Percentiles rank a stretch among this genome's conserved stretches.
These are phyloP conservation scores for Tylopilus sp. DNA, from an alignment of 768 basidiomycete genomes.

Conservation along the genomic window DNA sequence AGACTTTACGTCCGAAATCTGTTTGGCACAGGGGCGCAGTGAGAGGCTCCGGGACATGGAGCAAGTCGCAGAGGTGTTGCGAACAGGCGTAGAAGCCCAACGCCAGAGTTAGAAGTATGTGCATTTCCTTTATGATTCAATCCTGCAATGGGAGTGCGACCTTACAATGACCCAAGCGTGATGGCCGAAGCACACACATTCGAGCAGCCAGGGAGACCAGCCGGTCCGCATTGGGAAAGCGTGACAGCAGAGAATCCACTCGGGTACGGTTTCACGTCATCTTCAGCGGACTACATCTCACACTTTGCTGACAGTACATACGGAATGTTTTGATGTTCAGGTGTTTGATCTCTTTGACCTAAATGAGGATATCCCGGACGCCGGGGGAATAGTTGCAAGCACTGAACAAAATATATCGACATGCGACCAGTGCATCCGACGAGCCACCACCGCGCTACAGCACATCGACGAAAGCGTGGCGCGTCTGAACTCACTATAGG, in stretches of 20 bases:
- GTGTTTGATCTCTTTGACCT: constrained; percentile 15
- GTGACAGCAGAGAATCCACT: constrained; percentile 12
- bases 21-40: neutral
- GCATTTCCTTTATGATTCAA: neutral
- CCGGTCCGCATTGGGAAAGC: constrained; percentile 9
- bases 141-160: neutral
- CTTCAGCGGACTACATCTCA: neutral
- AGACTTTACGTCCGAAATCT: constrained; percentile 9
- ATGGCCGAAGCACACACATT: constrained; percentile 3
- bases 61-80: neutral
- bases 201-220: constrained; percentile 12
- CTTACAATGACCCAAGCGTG: constrained; percentile 1
- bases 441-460: neutral
- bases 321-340: constrained; percentile 13
- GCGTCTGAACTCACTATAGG: constrained; percentile 2
- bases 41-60: constrained; percentile 1
- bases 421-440: constrained; percentile 11
- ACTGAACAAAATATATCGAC: neutral
- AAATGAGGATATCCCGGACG: constrained; percentile 10
- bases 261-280: constrained; percentile 1
- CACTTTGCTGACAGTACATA: constrained; percentile 1
- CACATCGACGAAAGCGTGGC: constrained; percentile 2
- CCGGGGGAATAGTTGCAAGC: constrained; percentile 5
- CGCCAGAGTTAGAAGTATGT: constrained; percentile 10
- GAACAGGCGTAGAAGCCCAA: neutral